Base-by-base conservation (phyloP, 306 rosid genomes). In the Hippophae rhamnoides region DNA sequence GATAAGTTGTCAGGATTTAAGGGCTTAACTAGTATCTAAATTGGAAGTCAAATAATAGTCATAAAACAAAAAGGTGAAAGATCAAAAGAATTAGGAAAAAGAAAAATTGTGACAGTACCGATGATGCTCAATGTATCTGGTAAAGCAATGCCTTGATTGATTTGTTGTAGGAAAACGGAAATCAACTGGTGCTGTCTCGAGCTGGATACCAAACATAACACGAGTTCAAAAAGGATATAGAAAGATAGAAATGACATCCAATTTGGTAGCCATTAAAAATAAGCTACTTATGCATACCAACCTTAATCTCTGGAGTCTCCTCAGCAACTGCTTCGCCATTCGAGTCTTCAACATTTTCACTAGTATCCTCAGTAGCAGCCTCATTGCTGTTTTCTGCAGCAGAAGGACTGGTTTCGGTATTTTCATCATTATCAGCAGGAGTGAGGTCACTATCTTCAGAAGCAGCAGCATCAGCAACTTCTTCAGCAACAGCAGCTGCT, bases 61-160 rank as follows among this genome's bases (percentile, higher is more conserved):
- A 31, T 4, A 31, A 31, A 31, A 31, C 38, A 25, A 27, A 13
- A 18, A 5, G 45, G 18, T 9, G 40, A 42, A 57, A 2, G 47
- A 46, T 23, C 13, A 41, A 44, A 82, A 51, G 13, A 13, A 31
- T 4, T 31, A 4, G 38, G 38, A 4, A 25, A 38, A 23, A 57
- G 48, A 61, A 64, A 31, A 31, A 31, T 31, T 31, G 43, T 62
- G 7, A 11, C 11, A 13, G 43, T 46, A 86, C 99, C 99, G 79
- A 52, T 92, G 95, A 79, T 74, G 83, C 70, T 92, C 99, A 49
- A 92, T 49, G 45, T 92, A 88, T 57, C 95, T 87, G 60, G 99
- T 92, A 65, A 92, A 92, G 79, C 99, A 92, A 80, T 92, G 99
- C 89, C 95, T 88, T 8, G 96, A 83, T 72, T 88, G 99, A 72